Percentiles rank a stretch among this genome's conserved stretches.
These are phyloP conservation scores for Tausonia pullulans DNA, from an alignment of 1,284 basidiomycete genomes.

Conservation along the genomic window DNA sequence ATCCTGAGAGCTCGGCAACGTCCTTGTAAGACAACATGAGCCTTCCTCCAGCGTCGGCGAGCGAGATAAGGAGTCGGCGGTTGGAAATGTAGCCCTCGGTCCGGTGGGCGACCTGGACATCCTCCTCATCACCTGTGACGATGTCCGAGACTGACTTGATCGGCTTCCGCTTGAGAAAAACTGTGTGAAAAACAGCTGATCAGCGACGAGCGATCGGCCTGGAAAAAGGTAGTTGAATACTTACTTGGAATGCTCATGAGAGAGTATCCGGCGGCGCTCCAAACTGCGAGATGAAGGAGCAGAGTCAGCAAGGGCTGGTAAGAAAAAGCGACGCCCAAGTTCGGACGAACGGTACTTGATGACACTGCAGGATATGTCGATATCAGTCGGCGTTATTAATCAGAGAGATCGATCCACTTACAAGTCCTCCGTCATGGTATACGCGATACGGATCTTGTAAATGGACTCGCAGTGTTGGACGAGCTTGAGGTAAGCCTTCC, in stretches of 20 bases:
- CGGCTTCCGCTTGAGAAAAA: slow-evolving; percentile 5
- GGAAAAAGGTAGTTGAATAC: slow-evolving; percentile 42
- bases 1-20: slow-evolving; percentile 81
- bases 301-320: slow-evolving; percentile 2
- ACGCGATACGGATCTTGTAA: slow-evolving; percentile 67
- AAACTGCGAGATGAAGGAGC: slow-evolving; percentile 36
- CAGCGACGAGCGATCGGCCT: slow-evolving; percentile 10
- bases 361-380: background rate
- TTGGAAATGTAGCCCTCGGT: slow-evolving; percentile 89
- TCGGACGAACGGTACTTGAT: background rate
- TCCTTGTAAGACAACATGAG: slow-evolving; percentile 89
- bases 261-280: slow-evolving; percentile 80
- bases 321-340: too few species aligned
- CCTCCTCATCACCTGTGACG: slow-evolving; percentile 12
- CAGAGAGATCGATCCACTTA: background rate
- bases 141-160: slow-evolving; percentile 4
- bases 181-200: background rate
- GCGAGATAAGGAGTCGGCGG: slow-evolving; percentile 76
- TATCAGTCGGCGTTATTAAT: background rate
- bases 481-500: slow-evolving; percentile 63
- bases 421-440: slow-evolving; percentile 47
- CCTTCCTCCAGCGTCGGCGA: slow-evolving; percentile 88
- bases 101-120: slow-evolving; percentile 43
- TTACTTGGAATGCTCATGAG: slow-evolving; percentile 67
- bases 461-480: slow-evolving; percentile 85